phyloP scores from a whole-genome alignment of 106 monocot species.

The Dendrobium huoshanense region DNA sequence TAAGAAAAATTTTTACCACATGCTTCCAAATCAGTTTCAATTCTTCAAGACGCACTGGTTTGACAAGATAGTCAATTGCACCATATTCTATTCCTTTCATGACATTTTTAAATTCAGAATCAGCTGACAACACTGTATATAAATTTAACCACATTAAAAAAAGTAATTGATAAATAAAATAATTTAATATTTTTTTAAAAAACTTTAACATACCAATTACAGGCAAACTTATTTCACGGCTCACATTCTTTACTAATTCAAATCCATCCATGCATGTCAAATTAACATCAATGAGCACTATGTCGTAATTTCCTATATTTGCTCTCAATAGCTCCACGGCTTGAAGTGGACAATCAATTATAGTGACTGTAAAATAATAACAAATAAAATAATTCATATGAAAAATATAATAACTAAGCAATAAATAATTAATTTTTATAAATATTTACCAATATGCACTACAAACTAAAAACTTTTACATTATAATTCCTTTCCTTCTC shows the following conservation, averaged over 20 bases:
- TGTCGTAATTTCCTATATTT: constrained; percentile 30
- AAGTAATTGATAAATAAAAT: background rate
- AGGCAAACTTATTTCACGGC: constrained; percentile 49
- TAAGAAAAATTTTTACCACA: constrained; percentile 41
- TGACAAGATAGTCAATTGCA: constrained; percentile 68
- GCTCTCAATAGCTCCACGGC: constrained; percentile 45
- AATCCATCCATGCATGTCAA: constrained; percentile 59
- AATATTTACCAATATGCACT: too few species aligned
- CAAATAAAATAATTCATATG: background rate
- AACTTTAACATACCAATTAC: constrained; percentile 50
- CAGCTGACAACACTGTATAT: constrained; percentile 65
- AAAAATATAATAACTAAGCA: background rate
- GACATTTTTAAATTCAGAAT: constrained; percentile 36
- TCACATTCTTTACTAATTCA: constrained; percentile 41
- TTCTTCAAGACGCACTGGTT: constrained; percentile 68
- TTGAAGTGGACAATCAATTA: background rate
- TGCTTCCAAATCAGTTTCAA: constrained; percentile 74
- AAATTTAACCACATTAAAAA: background rate
- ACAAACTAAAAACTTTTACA: too few species aligned
- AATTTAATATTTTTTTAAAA: background rate
- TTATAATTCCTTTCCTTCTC: too few species aligned
- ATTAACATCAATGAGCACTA: constrained; percentile 48
- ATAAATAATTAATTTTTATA: too few species aligned
- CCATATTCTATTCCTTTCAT: constrained; percentile 73
- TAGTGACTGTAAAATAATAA: background rate